Evolutionary conservation across 352 stramenopile species (phyloP), one percentile per base, ranked within the genome.

Genomic region (Globisporangium alternatum): DNA sequence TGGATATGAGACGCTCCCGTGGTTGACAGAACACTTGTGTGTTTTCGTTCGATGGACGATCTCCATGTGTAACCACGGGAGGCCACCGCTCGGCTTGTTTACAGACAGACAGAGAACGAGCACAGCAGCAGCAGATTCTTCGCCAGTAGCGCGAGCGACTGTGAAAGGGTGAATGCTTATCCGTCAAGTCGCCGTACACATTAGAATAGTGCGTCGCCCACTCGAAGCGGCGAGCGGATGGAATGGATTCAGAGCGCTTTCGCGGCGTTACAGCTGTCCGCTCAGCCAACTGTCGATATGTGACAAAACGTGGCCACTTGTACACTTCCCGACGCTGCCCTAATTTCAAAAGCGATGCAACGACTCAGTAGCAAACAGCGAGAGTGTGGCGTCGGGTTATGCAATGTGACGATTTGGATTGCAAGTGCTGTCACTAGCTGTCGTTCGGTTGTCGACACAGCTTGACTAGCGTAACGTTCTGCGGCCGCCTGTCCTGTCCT

Each of bases 381-480:
- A 12, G 7, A 12, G 12, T 55, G 10, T 5, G 13, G 6, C 22
- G 22, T 62, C 43, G 39, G 44, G 21, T 44, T 30, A 54, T 28
- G 17, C 21, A 44, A 62, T 43, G 9, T 47, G 13, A 6, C 35
- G n/a, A 30, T 25, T 17, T 17, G 28, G 49, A 56, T 56, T 43
- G 52, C 31, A 57, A 57, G 19, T 57, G 52, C 15, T 44, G 51
- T 41, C 52, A 57, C 21, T 30, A n/a, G 30, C 8, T 35, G 52
- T 44, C 52, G 31, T 57, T 39, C 7, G 52, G 3, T 57, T 30
- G 52, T 41, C 56, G 28, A 19, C 28, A 25, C 25, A 44, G 43
- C 19, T 33, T 54, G 22, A 6, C 55, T 22, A 62, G 43, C 56
- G 39, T 62, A 62, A 55, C 28, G 45, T 49, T 41, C 56, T 43